Percentiles rank a stretch among this genome's conserved stretches.
phyloP scores from a whole-genome alignment of 1,284 basidiomycete genomes.

The Papiliotrema flavescens region DNA sequence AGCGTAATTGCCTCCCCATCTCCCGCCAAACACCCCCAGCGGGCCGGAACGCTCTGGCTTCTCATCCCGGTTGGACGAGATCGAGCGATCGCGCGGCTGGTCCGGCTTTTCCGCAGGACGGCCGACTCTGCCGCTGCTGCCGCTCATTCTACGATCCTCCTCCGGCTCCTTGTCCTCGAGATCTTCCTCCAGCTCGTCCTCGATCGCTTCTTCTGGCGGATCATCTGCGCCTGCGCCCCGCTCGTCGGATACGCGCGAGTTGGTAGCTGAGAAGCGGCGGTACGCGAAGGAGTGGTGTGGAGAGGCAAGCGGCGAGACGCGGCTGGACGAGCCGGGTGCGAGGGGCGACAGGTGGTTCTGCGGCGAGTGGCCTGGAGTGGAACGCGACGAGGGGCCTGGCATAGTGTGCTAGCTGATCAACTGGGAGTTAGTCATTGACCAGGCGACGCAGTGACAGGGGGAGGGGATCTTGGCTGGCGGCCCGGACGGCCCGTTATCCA shows the following conservation, averaged over 20 bases:
- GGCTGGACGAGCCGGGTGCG: neutral
- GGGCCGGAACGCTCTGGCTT: neutral
- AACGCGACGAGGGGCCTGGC: neutral
- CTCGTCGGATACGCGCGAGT: slow-evolving; percentile 19
- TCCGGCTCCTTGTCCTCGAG: too few relatives aligned
- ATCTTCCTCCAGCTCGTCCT: neutral
- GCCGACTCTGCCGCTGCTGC: neutral
- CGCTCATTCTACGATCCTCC: too few relatives aligned
- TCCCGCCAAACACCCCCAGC: neutral
- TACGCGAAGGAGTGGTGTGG: slow-evolving; percentile 13
- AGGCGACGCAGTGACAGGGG: too few relatives aligned
- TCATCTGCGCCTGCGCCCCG: slow-evolving; percentile 15
- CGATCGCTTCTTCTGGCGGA: slow-evolving; percentile 2
- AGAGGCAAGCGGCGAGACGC: slow-evolving; percentile 2
- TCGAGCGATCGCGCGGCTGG: neutral
- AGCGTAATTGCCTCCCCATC: neutral
- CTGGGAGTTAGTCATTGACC: too few relatives aligned
- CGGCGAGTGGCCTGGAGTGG: slow-evolving; percentile 4
- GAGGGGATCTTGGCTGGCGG: too few relatives aligned
- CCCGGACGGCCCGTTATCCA: too few relatives aligned
- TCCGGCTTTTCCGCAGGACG: too few relatives aligned
- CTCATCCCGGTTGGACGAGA: neutral
- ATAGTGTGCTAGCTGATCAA: neutral
- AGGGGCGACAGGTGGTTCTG: neutral
- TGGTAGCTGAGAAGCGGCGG: slow-evolving; percentile 16